phyloP scores from a whole-genome alignment of 768 basidiomycete genomes.

The Phylloporus sp. region DNA sequence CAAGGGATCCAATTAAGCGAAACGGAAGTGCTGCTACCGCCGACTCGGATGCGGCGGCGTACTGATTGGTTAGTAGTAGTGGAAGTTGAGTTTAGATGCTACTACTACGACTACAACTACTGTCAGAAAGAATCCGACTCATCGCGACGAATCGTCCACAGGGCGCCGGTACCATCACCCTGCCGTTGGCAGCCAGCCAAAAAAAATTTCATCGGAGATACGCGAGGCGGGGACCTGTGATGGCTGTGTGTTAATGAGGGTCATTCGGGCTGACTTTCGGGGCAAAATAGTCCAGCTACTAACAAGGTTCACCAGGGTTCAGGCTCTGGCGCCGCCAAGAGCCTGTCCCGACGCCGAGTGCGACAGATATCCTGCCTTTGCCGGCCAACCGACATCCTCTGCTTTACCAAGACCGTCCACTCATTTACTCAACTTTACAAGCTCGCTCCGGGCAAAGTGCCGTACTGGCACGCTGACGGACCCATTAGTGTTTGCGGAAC shows the following conservation, averaged over 20 bases:
- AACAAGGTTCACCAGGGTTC: constrained; percentile 29
- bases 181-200: constrained; percentile 20
- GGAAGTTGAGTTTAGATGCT: too few relatives aligned
- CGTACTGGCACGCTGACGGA: constrained; percentile 28
- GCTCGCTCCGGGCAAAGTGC: constrained; percentile 23
- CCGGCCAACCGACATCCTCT: constrained; percentile 11
- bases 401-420: constrained; percentile 19
- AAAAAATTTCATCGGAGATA: constrained; percentile 36
- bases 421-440: constrained; percentile 26
- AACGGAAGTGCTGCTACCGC: constrained; percentile 7
- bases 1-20: constrained; percentile 13
- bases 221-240: constrained; percentile 37
- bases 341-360: constrained; percentile 20
- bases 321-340: constrained; percentile 27
- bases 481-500: constrained; percentile 33
- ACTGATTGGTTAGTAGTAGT: not conserved
- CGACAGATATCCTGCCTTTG: constrained; percentile 14
- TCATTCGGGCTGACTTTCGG: constrained; percentile 30
- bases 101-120: too few relatives aligned
- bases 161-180: constrained; percentile 13
- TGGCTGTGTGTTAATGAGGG: constrained; percentile 35
- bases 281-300: constrained; percentile 27
- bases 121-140: constrained; percentile 1
- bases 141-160: constrained; percentile 5
- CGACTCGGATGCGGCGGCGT: constrained; percentile 2